phyloP scores from a whole-genome alignment of 768 basidiomycete species.

The Boletus bicolor region DNA sequence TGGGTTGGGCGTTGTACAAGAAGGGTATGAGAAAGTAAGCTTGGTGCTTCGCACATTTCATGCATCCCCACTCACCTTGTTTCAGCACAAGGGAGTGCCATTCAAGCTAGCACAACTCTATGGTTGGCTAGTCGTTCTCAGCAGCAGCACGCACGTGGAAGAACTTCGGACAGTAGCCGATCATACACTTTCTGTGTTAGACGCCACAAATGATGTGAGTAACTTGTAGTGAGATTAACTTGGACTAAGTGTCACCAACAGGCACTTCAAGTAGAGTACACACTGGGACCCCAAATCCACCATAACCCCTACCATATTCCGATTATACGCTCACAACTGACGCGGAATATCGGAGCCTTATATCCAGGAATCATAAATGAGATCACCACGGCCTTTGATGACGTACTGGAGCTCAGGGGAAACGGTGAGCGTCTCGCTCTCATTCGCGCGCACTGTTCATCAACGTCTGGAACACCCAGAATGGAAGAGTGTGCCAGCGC shows the following conservation, averaged over 20 bases:
- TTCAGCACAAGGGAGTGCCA: slow-evolving; percentile 24
- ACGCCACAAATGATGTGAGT: slow-evolving; percentile 33
- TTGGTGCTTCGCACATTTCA: background rate
- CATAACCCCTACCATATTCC: slow-evolving; percentile 26
- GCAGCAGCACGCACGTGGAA: slow-evolving; percentile 31
- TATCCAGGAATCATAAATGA: slow-evolving; percentile 46
- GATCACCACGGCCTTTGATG: slow-evolving; percentile 37
- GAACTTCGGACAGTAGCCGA: slow-evolving; percentile 41
- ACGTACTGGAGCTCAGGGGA: slow-evolving; percentile 27
- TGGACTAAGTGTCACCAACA: slow-evolving; percentile 11
- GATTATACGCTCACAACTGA: slow-evolving; percentile 17
- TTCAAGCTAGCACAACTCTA: slow-evolving; percentile 31
- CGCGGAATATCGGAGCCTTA: slow-evolving; percentile 36
- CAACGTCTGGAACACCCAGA: slow-evolving; percentile 23
- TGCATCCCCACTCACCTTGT: background rate
- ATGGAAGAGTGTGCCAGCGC: slow-evolving; percentile 36
- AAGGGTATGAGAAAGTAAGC: slow-evolving; percentile 32
- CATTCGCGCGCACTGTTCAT: background rate
- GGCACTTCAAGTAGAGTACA: slow-evolving; percentile 38
- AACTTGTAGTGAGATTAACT: no score
- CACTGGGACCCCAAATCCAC: slow-evolving; percentile 33
- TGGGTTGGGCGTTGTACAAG: slow-evolving; percentile 23
- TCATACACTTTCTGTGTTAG: slow-evolving; percentile 34
- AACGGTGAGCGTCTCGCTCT: slow-evolving; percentile 6
- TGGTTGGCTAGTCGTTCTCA: slow-evolving; percentile 42